Percentiles rank a stretch among this genome's conserved stretches.
These are phyloP conservation scores for Clavulina sp. DNA, from an alignment of 768 basidiomycete genomes.

Conservation along the genomic window DNA sequence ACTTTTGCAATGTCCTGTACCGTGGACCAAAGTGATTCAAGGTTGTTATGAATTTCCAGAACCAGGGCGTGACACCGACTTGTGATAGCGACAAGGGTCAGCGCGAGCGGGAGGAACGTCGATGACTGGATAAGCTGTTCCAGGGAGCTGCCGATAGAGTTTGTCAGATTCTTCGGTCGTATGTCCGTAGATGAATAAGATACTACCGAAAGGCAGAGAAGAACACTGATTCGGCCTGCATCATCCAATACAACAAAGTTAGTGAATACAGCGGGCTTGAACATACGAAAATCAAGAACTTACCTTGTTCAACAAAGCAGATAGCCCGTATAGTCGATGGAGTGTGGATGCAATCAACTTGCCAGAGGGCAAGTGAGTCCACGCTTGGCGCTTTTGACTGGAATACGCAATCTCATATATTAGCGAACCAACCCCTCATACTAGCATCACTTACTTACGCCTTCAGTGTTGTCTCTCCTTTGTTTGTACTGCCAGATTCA, in stretches of 20 bases:
- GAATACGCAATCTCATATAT: neutral
- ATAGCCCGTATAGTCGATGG: no score
- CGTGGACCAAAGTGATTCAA: no score
- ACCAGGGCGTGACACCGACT: conserved; percentile 30
- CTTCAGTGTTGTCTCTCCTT: no score
- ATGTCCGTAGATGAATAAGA: neutral
- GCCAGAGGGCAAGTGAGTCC: neutral
- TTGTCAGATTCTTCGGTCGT: neutral
- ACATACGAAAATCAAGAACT: no score
- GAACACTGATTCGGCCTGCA: neutral
- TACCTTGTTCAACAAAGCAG: no score
- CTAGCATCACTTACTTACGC: neutral
- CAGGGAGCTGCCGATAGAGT: conserved; percentile 31
- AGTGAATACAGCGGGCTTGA: no score
- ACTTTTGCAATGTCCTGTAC: no score
- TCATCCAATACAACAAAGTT: neutral
- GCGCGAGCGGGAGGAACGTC: conserved; percentile 51
- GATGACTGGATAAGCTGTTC: conserved; percentile 48
- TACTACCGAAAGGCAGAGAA: neutral
- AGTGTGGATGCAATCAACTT: neutral
- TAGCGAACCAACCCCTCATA: neutral
- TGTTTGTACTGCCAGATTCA: neutral
- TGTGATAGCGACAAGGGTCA: conserved; percentile 42
- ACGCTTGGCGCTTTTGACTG: neutral
- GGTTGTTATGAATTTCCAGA: no score